Conservation (phyloP, 371 early-diverging fungal genomes). For the Dinochytrium kinnereticum region DNA sequence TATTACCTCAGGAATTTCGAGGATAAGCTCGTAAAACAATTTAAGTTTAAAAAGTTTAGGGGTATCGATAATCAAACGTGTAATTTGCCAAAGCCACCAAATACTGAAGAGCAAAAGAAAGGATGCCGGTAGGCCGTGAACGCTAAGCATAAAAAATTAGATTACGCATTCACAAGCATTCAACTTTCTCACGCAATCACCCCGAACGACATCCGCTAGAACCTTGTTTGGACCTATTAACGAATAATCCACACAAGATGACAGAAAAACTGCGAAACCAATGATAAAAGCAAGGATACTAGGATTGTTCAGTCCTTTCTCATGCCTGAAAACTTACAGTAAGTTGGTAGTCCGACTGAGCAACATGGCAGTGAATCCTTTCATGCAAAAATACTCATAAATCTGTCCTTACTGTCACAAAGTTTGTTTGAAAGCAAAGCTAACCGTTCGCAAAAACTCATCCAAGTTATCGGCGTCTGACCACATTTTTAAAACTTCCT, state of each 20-base stretch:
- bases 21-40: slow-evolving; percentile 79
- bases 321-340: slow-evolving; percentile 50
- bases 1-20: slow-evolving; percentile 80
- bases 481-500: slow-evolving; percentile 84
- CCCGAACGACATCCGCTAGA: slow-evolving; percentile 76
- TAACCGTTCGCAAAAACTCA: slow-evolving; percentile 75
- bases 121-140: slow-evolving; percentile 31
- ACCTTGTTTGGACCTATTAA: slow-evolving; percentile 68
- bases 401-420: too few relatives aligned
- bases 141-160: too few relatives aligned
- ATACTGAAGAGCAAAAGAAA: slow-evolving; percentile 65
- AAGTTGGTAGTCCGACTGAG: slow-evolving; percentile 73
- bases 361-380: slow-evolving; percentile 80
- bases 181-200: slow-evolving; percentile 63
- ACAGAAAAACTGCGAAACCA: slow-evolving; percentile 81
- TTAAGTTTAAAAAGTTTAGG: slow-evolving; percentile 79
- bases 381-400: slow-evolving; percentile 81
- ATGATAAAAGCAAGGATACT: slow-evolving; percentile 87
- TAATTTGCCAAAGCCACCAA: slow-evolving; percentile 78
- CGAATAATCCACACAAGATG: slow-evolving; percentile 87
- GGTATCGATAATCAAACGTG: slow-evolving; percentile 71
- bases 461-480: slow-evolving; percentile 82
- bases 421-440: too few relatives aligned
- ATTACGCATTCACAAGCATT: too few relatives aligned
- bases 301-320: slow-evolving; percentile 7